Conservation (phyloP, 2,329 filamentous ascomycete species). For the Colletotrichum tabaci region DNA sequence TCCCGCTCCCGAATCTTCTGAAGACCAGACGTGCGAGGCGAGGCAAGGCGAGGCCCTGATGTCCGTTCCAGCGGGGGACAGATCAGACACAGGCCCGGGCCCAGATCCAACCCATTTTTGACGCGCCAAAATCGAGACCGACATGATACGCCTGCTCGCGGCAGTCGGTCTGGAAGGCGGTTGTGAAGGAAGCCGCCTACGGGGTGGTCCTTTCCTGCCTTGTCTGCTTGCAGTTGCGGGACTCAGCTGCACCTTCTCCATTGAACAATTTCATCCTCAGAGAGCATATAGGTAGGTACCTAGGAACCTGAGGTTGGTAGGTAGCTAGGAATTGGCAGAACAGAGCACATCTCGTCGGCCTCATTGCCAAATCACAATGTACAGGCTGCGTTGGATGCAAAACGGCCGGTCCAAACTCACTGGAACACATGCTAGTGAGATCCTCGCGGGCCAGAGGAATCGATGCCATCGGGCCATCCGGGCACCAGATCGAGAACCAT, state of each 20-base stretch:
- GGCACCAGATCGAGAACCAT: slow-evolving; percentile 19
- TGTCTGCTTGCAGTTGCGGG: too few relatives aligned
- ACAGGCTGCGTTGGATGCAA: too few relatives aligned
- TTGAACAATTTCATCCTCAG: too few relatives aligned
- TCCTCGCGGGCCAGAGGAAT: background rate
- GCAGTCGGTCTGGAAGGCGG: slow-evolving; percentile 1
- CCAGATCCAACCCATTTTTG: slow-evolving; percentile 9
- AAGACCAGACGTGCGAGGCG: slow-evolving; percentile 19
- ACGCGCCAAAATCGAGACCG: slow-evolving; percentile 14
- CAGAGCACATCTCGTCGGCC: too few relatives aligned
- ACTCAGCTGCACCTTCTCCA: too few relatives aligned
- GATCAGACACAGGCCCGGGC: slow-evolving; percentile 1
- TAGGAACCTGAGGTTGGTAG: too few relatives aligned
- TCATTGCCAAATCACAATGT: too few relatives aligned
- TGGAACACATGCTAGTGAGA: background rate
- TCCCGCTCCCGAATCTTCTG: background rate
- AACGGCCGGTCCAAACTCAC: too few relatives aligned
- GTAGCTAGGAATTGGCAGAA: too few relatives aligned
- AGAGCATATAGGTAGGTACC: too few relatives aligned
- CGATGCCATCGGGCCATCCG: background rate
- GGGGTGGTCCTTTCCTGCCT: too few relatives aligned
- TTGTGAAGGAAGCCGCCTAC: background rate
- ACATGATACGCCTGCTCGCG: background rate
- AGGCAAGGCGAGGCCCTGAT: slow-evolving; percentile 25
- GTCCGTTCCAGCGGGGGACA: slow-evolving; percentile 29